Evolutionary conservation across 1,139 yeast species (phyloP).

Genomic region (Zygosaccharomyces sapae): DNA sequence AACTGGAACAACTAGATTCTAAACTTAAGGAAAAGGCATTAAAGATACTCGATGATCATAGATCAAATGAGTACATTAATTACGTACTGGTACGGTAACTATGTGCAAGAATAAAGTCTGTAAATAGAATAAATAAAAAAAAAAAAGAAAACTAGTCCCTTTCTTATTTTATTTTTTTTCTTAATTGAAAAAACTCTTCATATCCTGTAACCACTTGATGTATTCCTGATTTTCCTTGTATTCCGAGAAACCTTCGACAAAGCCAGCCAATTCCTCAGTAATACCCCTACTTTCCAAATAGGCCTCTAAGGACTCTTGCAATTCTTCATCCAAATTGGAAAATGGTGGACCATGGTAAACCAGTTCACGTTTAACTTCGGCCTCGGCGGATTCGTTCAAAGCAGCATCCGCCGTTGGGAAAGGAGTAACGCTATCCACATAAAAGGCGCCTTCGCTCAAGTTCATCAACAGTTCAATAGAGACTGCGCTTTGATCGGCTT

Average conservation of each 20-base stretch:
- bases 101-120: conserved; percentile 13
- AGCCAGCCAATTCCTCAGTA: conserved; percentile 68
- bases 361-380: conserved; percentile 62
- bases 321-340: conserved; percentile 75
- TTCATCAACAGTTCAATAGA: conserved; percentile 67
- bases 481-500: conserved; percentile 55
- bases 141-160: background rate
- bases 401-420: conserved; percentile 57
- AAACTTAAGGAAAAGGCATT: conserved; percentile 12
- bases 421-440: conserved; percentile 69
- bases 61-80: background rate
- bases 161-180: background rate
- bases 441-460: conserved; percentile 59
- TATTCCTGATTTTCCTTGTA: conserved; percentile 84
- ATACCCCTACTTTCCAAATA: conserved; percentile 75
- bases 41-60: conserved; percentile 6
- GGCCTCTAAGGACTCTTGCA: conserved; percentile 73
- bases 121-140: too few species aligned
- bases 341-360: conserved; percentile 89
- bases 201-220: conserved; percentile 68
- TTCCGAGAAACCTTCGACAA: conserved; percentile 70
- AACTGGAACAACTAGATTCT: conserved; percentile 8
- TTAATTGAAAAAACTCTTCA: conserved; percentile 55
- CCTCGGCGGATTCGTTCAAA: conserved; percentile 55
- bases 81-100: conserved; percentile 7